These are phyloP conservation scores for Coelastrella sp. DNA, from an alignment of 139 green algal species.

Conservation along the genomic window DNA sequence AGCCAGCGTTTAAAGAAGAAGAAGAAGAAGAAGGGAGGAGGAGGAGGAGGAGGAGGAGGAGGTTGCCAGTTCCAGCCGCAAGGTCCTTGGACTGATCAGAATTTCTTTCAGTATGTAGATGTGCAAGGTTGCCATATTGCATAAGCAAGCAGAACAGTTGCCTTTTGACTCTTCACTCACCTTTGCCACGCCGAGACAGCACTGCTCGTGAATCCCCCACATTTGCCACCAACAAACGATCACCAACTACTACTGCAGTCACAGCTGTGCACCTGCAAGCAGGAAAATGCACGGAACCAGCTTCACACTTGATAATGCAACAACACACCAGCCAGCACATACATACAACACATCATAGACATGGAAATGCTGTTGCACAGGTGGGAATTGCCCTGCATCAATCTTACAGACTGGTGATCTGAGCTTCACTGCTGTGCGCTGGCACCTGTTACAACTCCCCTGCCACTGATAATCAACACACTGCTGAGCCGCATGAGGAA, in stretches of 20 bases:
- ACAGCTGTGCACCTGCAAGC: constrained; percentile 82
- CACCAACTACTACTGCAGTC: constrained; percentile 79
- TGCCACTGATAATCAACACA: too few relatives aligned
- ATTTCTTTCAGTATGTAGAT: too few relatives aligned
- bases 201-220: constrained; percentile 94
- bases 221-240: constrained; percentile 89
- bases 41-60: too few relatives aligned
- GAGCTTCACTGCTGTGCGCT: too few relatives aligned
- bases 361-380: background rate
- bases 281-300: background rate
- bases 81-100: too few relatives aligned
- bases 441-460: too few relatives aligned
- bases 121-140: too few relatives aligned
- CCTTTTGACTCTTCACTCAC: constrained; percentile 46
- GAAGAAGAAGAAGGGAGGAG: background rate
- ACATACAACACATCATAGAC: background rate
- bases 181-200: constrained; percentile 81
- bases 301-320: background rate
- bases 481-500: background rate
- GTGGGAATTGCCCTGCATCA: too few relatives aligned
- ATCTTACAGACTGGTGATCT: too few relatives aligned
- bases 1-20: background rate
- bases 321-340: background rate
- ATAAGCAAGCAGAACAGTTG: too few relatives aligned
- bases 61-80: too few relatives aligned